phyloP scores from a whole-genome alignment of 257 asterid species.

The Nicotiana undulata region DNA sequence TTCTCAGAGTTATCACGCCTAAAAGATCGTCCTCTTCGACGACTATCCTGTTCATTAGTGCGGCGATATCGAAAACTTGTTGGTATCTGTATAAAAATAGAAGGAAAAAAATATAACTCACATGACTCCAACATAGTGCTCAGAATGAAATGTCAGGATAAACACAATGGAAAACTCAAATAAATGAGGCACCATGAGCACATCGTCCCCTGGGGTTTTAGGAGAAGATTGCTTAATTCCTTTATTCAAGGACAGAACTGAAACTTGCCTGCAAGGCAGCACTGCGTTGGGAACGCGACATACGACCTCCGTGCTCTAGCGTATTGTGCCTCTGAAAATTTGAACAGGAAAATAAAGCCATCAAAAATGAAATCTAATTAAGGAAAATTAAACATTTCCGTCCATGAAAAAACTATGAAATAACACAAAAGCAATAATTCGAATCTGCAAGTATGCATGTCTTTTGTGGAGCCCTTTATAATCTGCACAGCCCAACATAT shows the following conservation, averaged over 20 bases:
- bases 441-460: neutral
- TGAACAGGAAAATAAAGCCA: conserved; percentile 9
- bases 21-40: conserved; percentile 64
- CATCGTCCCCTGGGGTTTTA: neutral
- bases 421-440: neutral
- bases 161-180: neutral
- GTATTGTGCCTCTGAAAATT: conserved; percentile 81
- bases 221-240: neutral
- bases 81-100: conserved; percentile 51
- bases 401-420: neutral
- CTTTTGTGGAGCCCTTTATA: neutral
- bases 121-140: neutral
- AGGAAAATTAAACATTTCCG: neutral
- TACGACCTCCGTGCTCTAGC: conserved; percentile 85
- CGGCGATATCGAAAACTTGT: conserved; percentile 85
- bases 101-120: neutral
- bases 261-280: conserved; percentile 91
- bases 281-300: conserved; percentile 90
- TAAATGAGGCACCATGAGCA: neutral
- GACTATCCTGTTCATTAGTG: conserved; percentile 57
- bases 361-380: neutral
- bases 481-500: neutral
- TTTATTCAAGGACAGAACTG: neutral
- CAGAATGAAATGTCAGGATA: neutral
- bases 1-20: conserved; percentile 59